Evolutionary conservation across 352 stramenopile species (phyloP).

Genomic region (Pythium rishiriense): DNA sequence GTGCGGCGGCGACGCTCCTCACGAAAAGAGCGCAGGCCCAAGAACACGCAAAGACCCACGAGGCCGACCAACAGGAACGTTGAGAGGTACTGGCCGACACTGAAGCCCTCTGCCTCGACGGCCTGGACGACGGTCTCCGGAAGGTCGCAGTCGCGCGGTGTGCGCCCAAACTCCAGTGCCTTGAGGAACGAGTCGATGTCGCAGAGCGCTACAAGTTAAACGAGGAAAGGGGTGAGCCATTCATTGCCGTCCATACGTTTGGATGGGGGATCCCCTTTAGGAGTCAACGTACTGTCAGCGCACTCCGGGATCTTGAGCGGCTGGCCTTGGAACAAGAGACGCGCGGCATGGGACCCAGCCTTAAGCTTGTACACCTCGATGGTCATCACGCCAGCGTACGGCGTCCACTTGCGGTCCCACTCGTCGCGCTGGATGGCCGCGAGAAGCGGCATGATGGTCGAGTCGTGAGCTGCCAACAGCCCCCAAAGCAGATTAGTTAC

Average conservation of each 20-base stretch:
- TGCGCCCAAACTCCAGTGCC: conserved; percentile 60
- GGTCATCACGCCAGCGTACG: conserved; percentile 74
- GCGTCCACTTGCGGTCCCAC: conserved; percentile 84
- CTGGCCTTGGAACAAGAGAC: conserved; percentile 77
- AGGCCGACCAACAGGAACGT: conserved; percentile 60
- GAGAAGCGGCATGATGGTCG: conserved; percentile 85
- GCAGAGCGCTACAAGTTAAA: conserved; percentile 40
- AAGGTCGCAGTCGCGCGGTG: conserved; percentile 50
- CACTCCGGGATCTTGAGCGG: conserved; percentile 71
- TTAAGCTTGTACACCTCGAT: conserved; percentile 86
- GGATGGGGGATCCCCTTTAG: no score
- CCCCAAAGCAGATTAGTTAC: not conserved
- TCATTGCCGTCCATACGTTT: not conserved
- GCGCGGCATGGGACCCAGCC: conserved; percentile 46
- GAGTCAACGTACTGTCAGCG: conserved; percentile 66
- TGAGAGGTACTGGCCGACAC: conserved; percentile 44
- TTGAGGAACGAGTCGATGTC: conserved; percentile 61
- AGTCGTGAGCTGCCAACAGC: conserved; percentile 61
- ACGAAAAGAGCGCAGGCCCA: conserved; percentile 46
- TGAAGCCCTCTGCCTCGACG: conserved; percentile 5
- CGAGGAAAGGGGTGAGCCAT: no score
- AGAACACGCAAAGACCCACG: conserved; percentile 46
- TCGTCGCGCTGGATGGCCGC: conserved; percentile 67
- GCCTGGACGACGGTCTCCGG: conserved; percentile 32
- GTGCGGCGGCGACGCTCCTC: conserved; percentile 25